Percentiles rank a stretch among this genome's conserved stretches.
These are phyloP conservation scores for Marvania coccoides DNA, from an alignment of 139 green algal genomes.

Conservation along the genomic window DNA sequence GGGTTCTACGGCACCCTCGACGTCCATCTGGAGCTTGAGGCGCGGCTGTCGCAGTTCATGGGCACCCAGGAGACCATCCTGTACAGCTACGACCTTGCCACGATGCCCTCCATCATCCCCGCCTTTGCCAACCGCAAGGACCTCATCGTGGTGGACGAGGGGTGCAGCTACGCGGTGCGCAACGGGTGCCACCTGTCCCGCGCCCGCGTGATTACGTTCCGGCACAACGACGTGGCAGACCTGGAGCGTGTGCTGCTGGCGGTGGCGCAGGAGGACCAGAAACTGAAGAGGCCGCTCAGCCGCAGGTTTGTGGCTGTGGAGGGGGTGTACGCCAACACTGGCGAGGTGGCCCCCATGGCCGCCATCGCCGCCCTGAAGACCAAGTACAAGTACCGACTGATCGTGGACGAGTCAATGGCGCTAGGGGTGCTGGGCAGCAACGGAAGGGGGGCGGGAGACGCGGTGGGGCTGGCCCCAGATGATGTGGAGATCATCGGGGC, in stretches of 20 bases:
- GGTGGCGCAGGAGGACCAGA: constrained; percentile 44
- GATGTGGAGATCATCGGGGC: constrained; percentile 85
- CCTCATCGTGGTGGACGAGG: constrained; percentile 78
- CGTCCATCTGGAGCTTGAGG: constrained; percentile 86
- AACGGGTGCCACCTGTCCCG: constrained; percentile 64
- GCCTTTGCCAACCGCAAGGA: constrained; percentile 87
- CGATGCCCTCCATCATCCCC: constrained; percentile 81
- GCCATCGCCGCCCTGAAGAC: constrained; percentile 76
- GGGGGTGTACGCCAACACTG: constrained; percentile 80
- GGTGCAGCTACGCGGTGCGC: constrained; percentile 71
- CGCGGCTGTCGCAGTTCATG: constrained; percentile 67
- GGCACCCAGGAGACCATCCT: constrained; percentile 79
- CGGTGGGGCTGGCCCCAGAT: constrained; percentile 55
- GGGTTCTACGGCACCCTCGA: constrained; percentile 99
- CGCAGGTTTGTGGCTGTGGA: constrained; percentile 91
- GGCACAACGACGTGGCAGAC: constrained; percentile 91
- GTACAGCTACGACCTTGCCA: constrained; percentile 93
- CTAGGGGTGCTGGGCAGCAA: constrained; percentile 82
- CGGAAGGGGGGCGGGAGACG: constrained; percentile 79
- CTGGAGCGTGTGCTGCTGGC: constrained; percentile 65
- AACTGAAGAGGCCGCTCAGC: constrained; percentile 57
- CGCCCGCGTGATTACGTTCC: constrained; percentile 74
- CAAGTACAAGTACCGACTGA: constrained; percentile 76
- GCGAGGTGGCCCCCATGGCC: constrained; percentile 76
- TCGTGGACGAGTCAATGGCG: constrained; percentile 87